Conservation (phyloP, 208 protist species). For the Trypanosoma grayi region DNA sequence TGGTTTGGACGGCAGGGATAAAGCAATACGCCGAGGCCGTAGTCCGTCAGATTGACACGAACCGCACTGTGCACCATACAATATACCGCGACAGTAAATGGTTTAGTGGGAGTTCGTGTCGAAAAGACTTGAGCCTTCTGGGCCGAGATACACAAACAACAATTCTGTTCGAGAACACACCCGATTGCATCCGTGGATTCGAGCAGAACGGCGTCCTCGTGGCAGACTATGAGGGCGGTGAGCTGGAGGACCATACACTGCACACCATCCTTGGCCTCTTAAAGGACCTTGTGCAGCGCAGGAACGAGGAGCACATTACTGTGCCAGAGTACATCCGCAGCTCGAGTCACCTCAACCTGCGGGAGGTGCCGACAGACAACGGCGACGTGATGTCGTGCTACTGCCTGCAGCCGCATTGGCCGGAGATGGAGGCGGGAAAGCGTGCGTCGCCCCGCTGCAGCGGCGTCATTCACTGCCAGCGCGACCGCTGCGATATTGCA, state of each 20-base stretch:
- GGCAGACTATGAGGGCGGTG: constrained; percentile 89
- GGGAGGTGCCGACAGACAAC: constrained; percentile 62
- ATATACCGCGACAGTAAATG: constrained; percentile 79
- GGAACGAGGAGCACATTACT: constrained; percentile 35
- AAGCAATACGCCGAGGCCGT: constrained; percentile 87
- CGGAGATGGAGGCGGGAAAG: background rate
- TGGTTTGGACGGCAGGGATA: constrained; percentile 87
- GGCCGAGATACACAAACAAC: constrained; percentile 68
- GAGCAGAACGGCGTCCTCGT: constrained; percentile 87
- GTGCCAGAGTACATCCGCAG: constrained; percentile 75
- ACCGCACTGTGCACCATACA: constrained; percentile 58
- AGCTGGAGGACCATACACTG: constrained; percentile 84
- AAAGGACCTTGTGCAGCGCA: constrained; percentile 62
- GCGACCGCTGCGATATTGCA: constrained; percentile 8
- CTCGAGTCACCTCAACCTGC: constrained; percentile 32
- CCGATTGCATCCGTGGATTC: constrained; percentile 85
- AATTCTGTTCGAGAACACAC: constrained; percentile 91
- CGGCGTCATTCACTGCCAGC: background rate
- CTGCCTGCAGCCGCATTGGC: constrained; percentile 40
- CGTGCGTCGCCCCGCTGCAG: background rate
- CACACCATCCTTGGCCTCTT: constrained; percentile 57
- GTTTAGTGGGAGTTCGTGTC: constrained; percentile 54
- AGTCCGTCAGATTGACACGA: constrained; percentile 73
- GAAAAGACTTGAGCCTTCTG: constrained; percentile 83
- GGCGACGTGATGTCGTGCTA: constrained; percentile 66